Base-by-base conservation (phyloP, 352 stramenopile species). In the Phytophthora pluvialis region DNA sequence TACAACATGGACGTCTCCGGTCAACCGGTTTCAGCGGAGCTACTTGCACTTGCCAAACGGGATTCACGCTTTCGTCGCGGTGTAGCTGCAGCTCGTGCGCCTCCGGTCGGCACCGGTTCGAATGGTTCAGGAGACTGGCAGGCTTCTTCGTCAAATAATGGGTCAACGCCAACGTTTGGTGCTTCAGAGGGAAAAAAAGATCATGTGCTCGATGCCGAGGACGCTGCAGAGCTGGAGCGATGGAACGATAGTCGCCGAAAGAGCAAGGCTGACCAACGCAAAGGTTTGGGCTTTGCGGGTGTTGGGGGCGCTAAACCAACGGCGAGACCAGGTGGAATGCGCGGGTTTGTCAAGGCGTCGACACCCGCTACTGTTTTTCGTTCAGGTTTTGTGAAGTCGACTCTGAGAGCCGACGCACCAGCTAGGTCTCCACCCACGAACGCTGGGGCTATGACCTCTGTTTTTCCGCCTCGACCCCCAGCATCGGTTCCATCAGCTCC, bases 1-100 rank as follows among this genome's bases (percentile, higher is more conserved):
- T 77, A 92, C 48, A 95, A 95, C 58, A 90, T 97, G 82, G 80
- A 94, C 26, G 66, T 92, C 0, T 91, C 89, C 2, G 72, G 80
- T 0, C 89, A 97, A 60, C 12, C 29, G 1, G 80, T 93, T 1
- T 67, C 66, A 8, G 4, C 54, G 1, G 88, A 94, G 26, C 55
- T 96, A 9, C 47, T 94, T 15, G 57, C 81, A 2, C 53, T 96
- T 12, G 86, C 84, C 5, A 73, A 78, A 46, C 50, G 64, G 13
- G 81, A 91, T 32, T 53, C 65, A 1, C 72, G 72, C 3, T 93
- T 91, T 39, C 75, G 78, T 36, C 69, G 82, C n/a, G 79, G 77
- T 21, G 32, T 18, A 31, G 31, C 53, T 29, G 50, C 29, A 45
- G 53, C 42, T 47, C 58, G 53, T 54, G 21, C 12, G 9, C 1